Conservation (phyloP, 2,329 filamentous ascomycete species). For the Pseudogymnoascus sp. region DNA sequence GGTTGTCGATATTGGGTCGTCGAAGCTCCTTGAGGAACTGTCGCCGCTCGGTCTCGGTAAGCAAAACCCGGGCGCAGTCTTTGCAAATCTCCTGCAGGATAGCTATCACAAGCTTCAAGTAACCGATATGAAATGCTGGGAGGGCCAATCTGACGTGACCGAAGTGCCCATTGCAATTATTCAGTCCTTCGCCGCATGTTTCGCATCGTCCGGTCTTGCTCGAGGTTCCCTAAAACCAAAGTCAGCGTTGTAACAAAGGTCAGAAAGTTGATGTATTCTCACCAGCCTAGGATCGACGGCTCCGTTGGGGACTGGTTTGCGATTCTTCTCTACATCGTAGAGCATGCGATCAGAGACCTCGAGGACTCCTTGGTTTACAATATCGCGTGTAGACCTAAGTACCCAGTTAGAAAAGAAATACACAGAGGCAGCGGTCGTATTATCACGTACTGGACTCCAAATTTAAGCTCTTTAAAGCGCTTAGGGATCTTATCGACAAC, state of each 20-base stretch:
- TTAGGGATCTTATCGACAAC: conserved; percentile 83
- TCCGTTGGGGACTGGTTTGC: conserved; percentile 70
- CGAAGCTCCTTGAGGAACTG: conserved; percentile 73
- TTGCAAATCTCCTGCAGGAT: conserved; percentile 97
- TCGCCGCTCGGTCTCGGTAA: conserved; percentile 72
- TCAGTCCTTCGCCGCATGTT: conserved; percentile 74
- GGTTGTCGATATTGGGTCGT: conserved; percentile 74
- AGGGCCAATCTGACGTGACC: conserved; percentile 85
- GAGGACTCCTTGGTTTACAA: conserved; percentile 88
- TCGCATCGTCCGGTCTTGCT: conserved; percentile 71
- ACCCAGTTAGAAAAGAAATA: conserved; percentile 10
- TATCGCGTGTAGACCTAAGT: conserved; percentile 76
- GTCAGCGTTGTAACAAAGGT: conserved; percentile 13
- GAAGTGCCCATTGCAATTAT: conserved; percentile 90
- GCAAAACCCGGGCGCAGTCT: conserved; percentile 74
- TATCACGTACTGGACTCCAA: conserved; percentile 70
- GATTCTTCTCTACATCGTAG: conserved; percentile 78
- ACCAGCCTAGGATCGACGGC: conserved; percentile 78
- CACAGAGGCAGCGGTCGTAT: conserved; percentile 33
- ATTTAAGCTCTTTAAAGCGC: conserved; percentile 87
- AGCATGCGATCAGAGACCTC: conserved; percentile 91
- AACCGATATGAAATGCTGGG: conserved; percentile 92
- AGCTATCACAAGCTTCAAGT: conserved; percentile 84
- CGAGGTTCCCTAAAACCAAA: conserved; percentile 58
- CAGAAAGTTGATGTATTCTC: conserved; percentile 17